These are phyloP conservation scores for Debaryomyces sp. DNA, from an alignment of 1,139 yeast genomes.

Conservation along the genomic window DNA sequence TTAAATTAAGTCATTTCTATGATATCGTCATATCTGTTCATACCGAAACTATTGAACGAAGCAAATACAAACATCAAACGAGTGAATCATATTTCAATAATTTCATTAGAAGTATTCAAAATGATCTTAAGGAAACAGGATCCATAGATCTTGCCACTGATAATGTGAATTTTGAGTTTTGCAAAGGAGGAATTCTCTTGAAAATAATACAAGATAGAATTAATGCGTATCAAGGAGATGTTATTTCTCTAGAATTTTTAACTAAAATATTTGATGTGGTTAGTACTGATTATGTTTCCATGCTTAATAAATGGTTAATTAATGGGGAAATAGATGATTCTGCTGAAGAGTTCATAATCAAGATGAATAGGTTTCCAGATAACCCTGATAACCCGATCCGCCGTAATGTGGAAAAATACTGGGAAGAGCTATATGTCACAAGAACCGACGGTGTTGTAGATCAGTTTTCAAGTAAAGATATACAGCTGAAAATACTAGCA, in stretches of 20 bases:
- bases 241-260: slow-evolving; percentile 55
- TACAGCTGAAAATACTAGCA: slow-evolving; percentile 66
- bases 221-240: slow-evolving; percentile 67
- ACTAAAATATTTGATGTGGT: slow-evolving; percentile 56
- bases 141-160: slow-evolving; percentile 53
- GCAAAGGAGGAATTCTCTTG: slow-evolving; percentile 72
- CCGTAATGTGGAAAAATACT: slow-evolving; percentile 69
- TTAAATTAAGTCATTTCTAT: slow-evolving; percentile 55
- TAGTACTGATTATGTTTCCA: slow-evolving; percentile 63
- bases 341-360: slow-evolving; percentile 78
- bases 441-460: slow-evolving; percentile 75
- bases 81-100: slow-evolving; percentile 35
- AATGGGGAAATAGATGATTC: slow-evolving; percentile 80
- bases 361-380: slow-evolving; percentile 40
- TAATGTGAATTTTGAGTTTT: slow-evolving; percentile 53
- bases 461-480: slow-evolving; percentile 57
- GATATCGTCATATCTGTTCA: slow-evolving; percentile 54
- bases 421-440: slow-evolving; percentile 83
- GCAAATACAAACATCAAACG: slow-evolving; percentile 14
- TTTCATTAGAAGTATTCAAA: slow-evolving; percentile 42
- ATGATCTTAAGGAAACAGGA: slow-evolving; percentile 45
- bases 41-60: slow-evolving; percentile 33
- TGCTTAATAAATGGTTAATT: slow-evolving; percentile 78
- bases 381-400: slow-evolving; percentile 39
- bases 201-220: slow-evolving; percentile 62